Evolutionary conservation across 495 filamentous ascomycete species (phyloP), one percentile per base, ranked within the genome.

Genomic region (Saxophila tyrrhenica): DNA sequence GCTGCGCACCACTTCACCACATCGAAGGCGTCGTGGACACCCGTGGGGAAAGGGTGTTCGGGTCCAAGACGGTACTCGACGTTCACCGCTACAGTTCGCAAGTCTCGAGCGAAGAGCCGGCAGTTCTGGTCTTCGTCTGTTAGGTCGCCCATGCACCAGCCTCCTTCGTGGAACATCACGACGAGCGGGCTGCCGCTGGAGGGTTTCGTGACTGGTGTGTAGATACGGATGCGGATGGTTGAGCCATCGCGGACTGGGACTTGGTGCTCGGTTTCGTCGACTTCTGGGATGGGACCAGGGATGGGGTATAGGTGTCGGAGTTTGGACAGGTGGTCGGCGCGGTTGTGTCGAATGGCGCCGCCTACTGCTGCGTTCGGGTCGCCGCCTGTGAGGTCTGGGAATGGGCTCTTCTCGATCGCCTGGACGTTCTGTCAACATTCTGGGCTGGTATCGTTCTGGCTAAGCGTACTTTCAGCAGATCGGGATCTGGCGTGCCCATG

Each of bases 21-120:
- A 61, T 78, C 75, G 67, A 69, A 77, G 38, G 68, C 63, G 60
- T 80, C 77, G 16, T 77, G 52, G 10, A 69, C 57, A 19, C 64
- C 67, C 2, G 51, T 39, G 0, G 57, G 57, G 35, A 55, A 59
- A 2, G 57, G 52, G 46, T 51, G 49, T 21, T 51, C 49, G 39
- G 49, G 49, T 20, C 29, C 49, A 13, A 51, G 32, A 2, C 73
- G 68, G 50, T 79, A 78, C 15, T 70, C 69, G 2, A 74, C 71
- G 60, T 73, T 72, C 55, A 71, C 50, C 48, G 69, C 62, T 19
- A 70, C 54, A 51, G 62, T 58, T 43, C 72, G 60, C 42, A 73
- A 25, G 25, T 58, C 54, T 15, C 25, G 44, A 13, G 39, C 21
- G 48, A 56, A 39, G 17, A 56, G 32, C n/a, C 56, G 51, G 41